Base-by-base conservation (phyloP, 2,329 filamentous ascomycete species). In the Apiospora phragmitis region DNA sequence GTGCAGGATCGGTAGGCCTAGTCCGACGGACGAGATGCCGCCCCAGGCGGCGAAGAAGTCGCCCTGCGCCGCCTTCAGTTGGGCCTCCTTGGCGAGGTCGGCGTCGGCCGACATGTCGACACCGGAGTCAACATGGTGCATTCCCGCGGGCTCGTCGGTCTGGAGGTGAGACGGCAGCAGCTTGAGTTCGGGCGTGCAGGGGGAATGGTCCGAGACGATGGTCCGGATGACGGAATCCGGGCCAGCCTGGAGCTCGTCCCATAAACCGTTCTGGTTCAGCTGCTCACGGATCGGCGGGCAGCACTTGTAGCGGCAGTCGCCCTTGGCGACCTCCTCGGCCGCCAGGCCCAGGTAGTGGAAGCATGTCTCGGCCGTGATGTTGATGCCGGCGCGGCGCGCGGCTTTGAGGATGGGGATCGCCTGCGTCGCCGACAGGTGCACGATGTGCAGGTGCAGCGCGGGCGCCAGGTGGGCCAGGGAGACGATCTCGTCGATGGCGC, bases 31-130 rank as follows among this genome's bases (percentile, higher is more conserved):
- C 4, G 93, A 95, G 77, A 99, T 97, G 18, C 96, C 96, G 69
- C 96, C 96, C 96, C 96, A 99, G 0, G 95, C 95, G 4, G 92
- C 90, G 83, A 98, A 96, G 87, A 99, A 98, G 83, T 98, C 94
- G 47, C 96, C 96, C 65, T 80, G 80, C 32, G 82, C 81, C 38
- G 62, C 38, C 24, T 26, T 42, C 6, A 29, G 3, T 49, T 79
- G 75, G 4, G 76, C 77, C 0, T 82, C 47, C 82, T 79, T 1
- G 81, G 77, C 12, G 83, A 80, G 32, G 79, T 79, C 7, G 80
- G 77, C 26, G 51, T 79, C 76, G 5, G 76, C 77, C 0, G 83
- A 83, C 75, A 89, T 80, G 72, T 88, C 87, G 71, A 89, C 77
- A 42, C 86, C 87, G 0, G 87, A 89, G 76, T 89, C 87, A 43